Conservation (phyloP, 768 basidiomycete species). For the Epithele typhae region DNA sequence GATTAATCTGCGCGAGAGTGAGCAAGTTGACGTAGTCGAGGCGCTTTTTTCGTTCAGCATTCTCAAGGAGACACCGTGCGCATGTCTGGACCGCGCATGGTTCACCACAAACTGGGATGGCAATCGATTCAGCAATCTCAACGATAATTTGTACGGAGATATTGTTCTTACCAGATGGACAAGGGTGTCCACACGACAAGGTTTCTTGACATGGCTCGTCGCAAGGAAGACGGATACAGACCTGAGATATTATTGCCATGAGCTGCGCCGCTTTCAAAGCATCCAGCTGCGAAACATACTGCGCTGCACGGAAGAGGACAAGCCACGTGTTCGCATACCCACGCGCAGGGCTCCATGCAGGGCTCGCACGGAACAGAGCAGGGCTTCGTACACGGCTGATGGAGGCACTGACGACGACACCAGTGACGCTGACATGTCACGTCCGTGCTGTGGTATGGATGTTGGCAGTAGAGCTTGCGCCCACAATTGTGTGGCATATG, state of each 20-base stretch:
- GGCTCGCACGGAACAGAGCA: no score
- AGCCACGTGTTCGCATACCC: conserved; percentile 26
- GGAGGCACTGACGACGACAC: conserved; percentile 8
- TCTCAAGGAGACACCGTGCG: conserved; percentile 23
- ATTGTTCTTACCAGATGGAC: conserved; percentile 31
- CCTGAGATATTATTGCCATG: no score
- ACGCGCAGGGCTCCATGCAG: conserved; percentile 15
- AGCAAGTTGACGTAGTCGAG: conserved; percentile 34
- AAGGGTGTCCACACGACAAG: conserved; percentile 34
- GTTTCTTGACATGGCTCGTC: conserved; percentile 25
- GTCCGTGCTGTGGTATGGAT: conserved; percentile 27
- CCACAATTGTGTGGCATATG: conserved; percentile 29
- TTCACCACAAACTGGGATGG: conserved; percentile 33
- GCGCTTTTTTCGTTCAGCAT: conserved; percentile 1
- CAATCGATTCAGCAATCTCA: no score
- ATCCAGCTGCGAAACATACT: no score
- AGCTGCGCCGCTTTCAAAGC: no score
- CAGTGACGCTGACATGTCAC: conserved; percentile 19
- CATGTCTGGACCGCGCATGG: conserved; percentile 31
- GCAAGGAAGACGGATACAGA: conserved; percentile 35
- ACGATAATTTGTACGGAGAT: no score
- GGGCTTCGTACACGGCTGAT: no score
- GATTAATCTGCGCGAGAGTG: conserved; percentile 23
- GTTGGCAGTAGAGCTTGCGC: conserved; percentile 28
- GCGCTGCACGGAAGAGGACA: conserved; percentile 35